These are phyloP conservation scores for Cyclocybe aegerita DNA, from an alignment of 768 basidiomycete species.

Conservation along the genomic window DNA sequence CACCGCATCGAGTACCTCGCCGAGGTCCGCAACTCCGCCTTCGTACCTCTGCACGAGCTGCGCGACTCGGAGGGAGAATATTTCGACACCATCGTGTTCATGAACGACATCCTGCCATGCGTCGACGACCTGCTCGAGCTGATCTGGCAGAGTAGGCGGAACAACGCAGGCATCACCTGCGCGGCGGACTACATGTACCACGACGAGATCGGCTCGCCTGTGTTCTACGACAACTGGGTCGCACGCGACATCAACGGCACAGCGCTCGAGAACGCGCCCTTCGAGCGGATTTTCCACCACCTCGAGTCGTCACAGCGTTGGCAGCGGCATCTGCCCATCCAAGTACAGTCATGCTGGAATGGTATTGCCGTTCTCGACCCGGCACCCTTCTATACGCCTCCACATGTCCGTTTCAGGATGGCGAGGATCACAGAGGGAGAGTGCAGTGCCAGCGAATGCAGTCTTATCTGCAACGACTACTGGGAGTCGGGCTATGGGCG, in stretches of 20 bases:
- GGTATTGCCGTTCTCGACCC: slow-evolving; percentile 96
- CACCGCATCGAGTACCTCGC: slow-evolving; percentile 99
- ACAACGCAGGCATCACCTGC: slow-evolving; percentile 98
- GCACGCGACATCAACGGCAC: slow-evolving; percentile 98
- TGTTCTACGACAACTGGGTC: slow-evolving; percentile 99
- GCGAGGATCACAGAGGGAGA: slow-evolving; percentile 84
- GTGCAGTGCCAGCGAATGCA: slow-evolving; percentile 95
- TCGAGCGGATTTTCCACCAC: slow-evolving; percentile 93
- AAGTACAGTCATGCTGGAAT: slow-evolving; percentile 99
- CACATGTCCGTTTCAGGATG: slow-evolving; percentile 95
- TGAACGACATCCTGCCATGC: slow-evolving; percentile 99
- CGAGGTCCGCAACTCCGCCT: slow-evolving; percentile 98
- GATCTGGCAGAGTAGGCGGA: slow-evolving; percentile 89
- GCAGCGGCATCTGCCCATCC: slow-evolving; percentile 89
- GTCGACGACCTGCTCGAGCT: slow-evolving; percentile 97
- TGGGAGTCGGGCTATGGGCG: slow-evolving; percentile 95
- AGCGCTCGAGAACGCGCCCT: slow-evolving; percentile 96
- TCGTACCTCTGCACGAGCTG: slow-evolving; percentile 92
- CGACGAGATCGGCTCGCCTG: slow-evolving; percentile 88
- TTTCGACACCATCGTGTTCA: slow-evolving; percentile 96
- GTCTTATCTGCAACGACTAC: slow-evolving; percentile 97
- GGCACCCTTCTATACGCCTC: slow-evolving; percentile 89
- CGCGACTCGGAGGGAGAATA: slow-evolving; percentile 90
- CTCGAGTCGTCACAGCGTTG: slow-evolving; percentile 73
- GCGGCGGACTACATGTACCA: slow-evolving; percentile 99